Base-by-base conservation (phyloP, 2,329 filamentous ascomycete species). In the Hysterium pulicare region DNA sequence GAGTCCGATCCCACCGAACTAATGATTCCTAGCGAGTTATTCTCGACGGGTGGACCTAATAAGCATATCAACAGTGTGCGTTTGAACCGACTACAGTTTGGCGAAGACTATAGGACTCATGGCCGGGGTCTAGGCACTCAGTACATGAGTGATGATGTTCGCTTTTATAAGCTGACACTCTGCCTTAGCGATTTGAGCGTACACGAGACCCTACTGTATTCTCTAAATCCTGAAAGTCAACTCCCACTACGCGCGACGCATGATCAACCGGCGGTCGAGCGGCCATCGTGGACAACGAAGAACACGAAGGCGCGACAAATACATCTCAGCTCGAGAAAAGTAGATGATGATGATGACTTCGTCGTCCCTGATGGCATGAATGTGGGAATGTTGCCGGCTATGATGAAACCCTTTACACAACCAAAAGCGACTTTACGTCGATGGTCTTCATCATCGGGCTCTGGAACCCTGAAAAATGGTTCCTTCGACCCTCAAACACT, bases 101-200 rank as follows among this genome's bases (percentile, higher is more conserved):
- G 46, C 1, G 45, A 41, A 38, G 21, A 32, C 22, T 8, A 42
- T 45, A 15, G 22, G 20, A 9, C 16, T 5, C 16, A 17, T 31
- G 11, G 11, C 34, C 8, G 28, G 33, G 43, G 50, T 30, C 33
- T 31, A 36, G 38, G 58, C 41, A 4, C 34, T 3, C 41, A 20
- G 4, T 63, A 63, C 32, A 26, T 45, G 15, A 28, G 48, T 5
- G 36, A 35, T 11, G 50, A 48, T 2, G 15, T 57, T 6, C 37
- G 43, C 1, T 66, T 68, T 40, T 60, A 59, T 39, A 58, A 52
- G 5, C 36, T 66, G 5, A 54, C 52, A 32, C 42, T 52, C 4
- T 23, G 54, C 4, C 43, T 51, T 3, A 48, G 55, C 16, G 55
- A 62, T 35, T 34, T 60, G 15, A 59, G 59, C 23, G 40, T 64